Evolutionary conservation across 192 early-diverging fungal species (phyloP).

Genomic region (Lunasporangiospora selenospora): DNA sequence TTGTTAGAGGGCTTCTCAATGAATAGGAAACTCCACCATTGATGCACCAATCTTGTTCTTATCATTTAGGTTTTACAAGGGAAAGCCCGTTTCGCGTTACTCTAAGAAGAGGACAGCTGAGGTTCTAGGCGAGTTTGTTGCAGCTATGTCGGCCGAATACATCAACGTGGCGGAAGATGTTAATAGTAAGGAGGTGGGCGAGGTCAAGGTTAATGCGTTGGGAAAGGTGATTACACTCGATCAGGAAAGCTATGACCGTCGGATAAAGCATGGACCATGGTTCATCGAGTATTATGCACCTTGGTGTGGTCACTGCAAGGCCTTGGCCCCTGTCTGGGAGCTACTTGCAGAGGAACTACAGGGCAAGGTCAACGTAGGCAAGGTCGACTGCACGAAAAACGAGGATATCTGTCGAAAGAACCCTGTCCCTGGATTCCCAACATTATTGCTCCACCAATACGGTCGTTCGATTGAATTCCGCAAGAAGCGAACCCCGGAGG

Average conservation of each 20-base stretch:
- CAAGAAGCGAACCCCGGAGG: constrained; percentile 14
- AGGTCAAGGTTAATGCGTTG: constrained; percentile 50
- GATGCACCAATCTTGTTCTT: no score
- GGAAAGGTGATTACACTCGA: constrained; percentile 65
- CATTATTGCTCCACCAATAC: constrained; percentile 66
- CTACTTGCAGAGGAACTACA: constrained; percentile 67
- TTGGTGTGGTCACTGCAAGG: constrained; percentile 90
- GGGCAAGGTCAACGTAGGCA: constrained; percentile 80
- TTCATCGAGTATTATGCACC: constrained; percentile 92
- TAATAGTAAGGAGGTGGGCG: constrained; percentile 12
- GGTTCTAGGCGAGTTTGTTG: constrained; percentile 12
- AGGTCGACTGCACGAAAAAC: constrained; percentile 82
- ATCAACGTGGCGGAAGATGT: constrained; percentile 18
- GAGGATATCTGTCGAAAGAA: constrained; percentile 63
- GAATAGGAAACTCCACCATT: no score
- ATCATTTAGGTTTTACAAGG: constrained; percentile 38
- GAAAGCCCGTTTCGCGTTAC: constrained; percentile 25
- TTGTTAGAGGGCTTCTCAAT: no score
- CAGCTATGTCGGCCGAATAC: constrained; percentile 11
- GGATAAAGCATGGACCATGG: constrained; percentile 74
- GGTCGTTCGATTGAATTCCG: constrained; percentile 15
- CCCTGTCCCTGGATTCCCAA: constrained; percentile 83
- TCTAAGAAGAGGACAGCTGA: constrained; percentile 3
- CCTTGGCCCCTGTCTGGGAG: constrained; percentile 81
- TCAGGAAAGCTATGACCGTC: constrained; percentile 57